phyloP scores from a whole-genome alignment of 2,329 filamentous ascomycete species.

The Xylaria sp. region DNA sequence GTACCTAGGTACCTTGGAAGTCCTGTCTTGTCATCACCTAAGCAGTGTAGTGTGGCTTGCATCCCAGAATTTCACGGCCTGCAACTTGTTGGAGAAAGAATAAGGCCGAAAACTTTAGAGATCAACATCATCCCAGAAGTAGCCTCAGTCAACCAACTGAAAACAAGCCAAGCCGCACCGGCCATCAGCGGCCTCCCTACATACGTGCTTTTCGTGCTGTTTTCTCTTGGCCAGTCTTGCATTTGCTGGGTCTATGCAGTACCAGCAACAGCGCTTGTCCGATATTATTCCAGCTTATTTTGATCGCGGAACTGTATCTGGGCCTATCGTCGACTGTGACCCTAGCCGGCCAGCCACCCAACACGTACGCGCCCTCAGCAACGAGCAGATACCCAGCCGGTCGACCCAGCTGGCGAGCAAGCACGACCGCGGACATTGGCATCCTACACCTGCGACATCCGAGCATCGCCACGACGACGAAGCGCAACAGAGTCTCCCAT shows the following conservation, averaged over 20 bases:
- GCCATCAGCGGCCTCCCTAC: constrained; percentile 2
- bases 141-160: neutral
- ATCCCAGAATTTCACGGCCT: constrained; percentile 20
- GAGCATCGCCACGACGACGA: constrained; percentile 5
- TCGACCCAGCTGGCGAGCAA: constrained; percentile 13
- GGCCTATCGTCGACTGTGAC: constrained; percentile 38
- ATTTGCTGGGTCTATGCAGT: constrained; percentile 16
- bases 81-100: constrained; percentile 39
- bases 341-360: constrained; percentile 16
- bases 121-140: constrained; percentile 13
- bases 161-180: neutral
- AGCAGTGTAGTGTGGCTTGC: constrained; percentile 29
- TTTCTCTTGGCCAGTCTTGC: constrained; percentile 7
- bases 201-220: constrained; percentile 29
- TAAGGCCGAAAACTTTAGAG: constrained; percentile 38
- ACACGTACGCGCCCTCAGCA: constrained; percentile 32
- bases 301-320: constrained; percentile 40
- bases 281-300: constrained; percentile 15
- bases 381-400: constrained; percentile 6
- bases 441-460: constrained; percentile 9
- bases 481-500: constrained; percentile 18
- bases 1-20: too few relatives aligned
- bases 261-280: constrained; percentile 5
- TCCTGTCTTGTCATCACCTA: neutral
- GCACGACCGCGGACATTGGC: constrained; percentile 13